phyloP scores from a whole-genome alignment of 1,284 basidiomycete species.

The Cystobasidiaceae sp. region DNA sequence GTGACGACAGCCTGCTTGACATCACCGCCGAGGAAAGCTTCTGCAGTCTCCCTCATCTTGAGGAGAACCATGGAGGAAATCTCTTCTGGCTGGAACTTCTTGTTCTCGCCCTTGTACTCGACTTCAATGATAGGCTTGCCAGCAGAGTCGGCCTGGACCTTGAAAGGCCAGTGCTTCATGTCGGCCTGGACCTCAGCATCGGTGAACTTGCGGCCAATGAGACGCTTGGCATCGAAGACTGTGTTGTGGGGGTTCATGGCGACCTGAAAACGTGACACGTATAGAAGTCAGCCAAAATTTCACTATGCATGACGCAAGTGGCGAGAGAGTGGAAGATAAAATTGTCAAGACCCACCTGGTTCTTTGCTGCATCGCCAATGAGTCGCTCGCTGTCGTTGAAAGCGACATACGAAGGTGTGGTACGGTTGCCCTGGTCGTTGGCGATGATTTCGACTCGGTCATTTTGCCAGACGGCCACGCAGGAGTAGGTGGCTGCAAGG shows the following conservation, averaged over 20 bases:
- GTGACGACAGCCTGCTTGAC: slow-evolving; percentile 65
- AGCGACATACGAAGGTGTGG: slow-evolving; percentile 88
- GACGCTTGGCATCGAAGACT: slow-evolving; percentile 83
- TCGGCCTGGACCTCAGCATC: slow-evolving; percentile 90
- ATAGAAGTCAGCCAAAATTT: no score
- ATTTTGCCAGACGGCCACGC: slow-evolving; percentile 97
- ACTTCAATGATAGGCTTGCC: slow-evolving; percentile 86
- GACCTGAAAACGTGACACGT: no score
- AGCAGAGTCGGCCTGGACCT: slow-evolving; percentile 64
- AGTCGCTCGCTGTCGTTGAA: slow-evolving; percentile 83
- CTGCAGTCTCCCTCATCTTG: slow-evolving; percentile 98
- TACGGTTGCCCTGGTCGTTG: slow-evolving; percentile 83
- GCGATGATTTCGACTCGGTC: slow-evolving; percentile 98
- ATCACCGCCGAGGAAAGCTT: slow-evolving; percentile 84
- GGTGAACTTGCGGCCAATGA: slow-evolving; percentile 77
- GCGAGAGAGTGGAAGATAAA: no score
- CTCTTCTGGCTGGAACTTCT: slow-evolving; percentile 93
- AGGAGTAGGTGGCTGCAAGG: slow-evolving; percentile 54
- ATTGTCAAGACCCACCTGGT: no score
- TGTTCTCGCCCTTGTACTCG: slow-evolving; percentile 79
- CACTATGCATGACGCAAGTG: no score
- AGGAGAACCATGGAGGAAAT: slow-evolving; percentile 94
- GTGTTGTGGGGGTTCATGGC: slow-evolving; percentile 59
- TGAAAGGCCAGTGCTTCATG: slow-evolving; percentile 80
- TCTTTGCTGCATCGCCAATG: slow-evolving; percentile 92